phyloP scores from a whole-genome alignment of 345 rosid species.

The Salix purpurea region DNA sequence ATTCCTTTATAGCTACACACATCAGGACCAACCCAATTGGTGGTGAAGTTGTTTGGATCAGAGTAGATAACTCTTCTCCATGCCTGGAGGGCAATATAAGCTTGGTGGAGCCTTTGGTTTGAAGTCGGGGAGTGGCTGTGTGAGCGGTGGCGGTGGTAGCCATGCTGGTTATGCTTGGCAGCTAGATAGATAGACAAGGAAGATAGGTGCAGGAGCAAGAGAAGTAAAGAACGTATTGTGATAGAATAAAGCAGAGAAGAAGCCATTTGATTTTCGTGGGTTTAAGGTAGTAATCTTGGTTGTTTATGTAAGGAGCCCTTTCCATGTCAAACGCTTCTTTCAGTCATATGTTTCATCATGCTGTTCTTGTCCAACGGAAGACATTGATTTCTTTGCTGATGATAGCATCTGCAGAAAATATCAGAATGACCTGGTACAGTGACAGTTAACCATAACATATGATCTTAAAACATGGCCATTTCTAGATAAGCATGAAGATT shows the following conservation, averaged over 20 bases:
- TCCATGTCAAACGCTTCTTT: constrained; percentile 8
- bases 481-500: background rate
- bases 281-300: background rate
- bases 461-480: constrained; percentile 4
- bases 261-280: constrained; percentile 40
- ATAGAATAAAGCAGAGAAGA: constrained; percentile 16
- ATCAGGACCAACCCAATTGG: constrained; percentile 67
- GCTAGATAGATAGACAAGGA: constrained; percentile 24
- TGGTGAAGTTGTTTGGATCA: constrained; percentile 69
- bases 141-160: constrained; percentile 30
- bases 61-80: constrained; percentile 81
- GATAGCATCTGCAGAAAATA: constrained; percentile 9
- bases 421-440: constrained; percentile 31
- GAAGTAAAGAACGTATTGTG: constrained; percentile 21
- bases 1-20: constrained; percentile 70
- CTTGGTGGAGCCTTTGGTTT: constrained; percentile 59
- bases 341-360: constrained; percentile 43
- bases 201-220: constrained; percentile 28
- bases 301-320: constrained; percentile 28
- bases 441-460: constrained; percentile 43
- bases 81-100: constrained; percentile 63
- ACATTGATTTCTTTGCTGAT: constrained; percentile 23
- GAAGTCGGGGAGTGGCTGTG: constrained; percentile 26
- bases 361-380: constrained; percentile 13
- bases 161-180: constrained; percentile 41